Evolutionary conservation across 768 basidiomycete genomes (phyloP), one percentile per base, ranked within the genome.

Genomic region (Naganishia vishniacii): DNA sequence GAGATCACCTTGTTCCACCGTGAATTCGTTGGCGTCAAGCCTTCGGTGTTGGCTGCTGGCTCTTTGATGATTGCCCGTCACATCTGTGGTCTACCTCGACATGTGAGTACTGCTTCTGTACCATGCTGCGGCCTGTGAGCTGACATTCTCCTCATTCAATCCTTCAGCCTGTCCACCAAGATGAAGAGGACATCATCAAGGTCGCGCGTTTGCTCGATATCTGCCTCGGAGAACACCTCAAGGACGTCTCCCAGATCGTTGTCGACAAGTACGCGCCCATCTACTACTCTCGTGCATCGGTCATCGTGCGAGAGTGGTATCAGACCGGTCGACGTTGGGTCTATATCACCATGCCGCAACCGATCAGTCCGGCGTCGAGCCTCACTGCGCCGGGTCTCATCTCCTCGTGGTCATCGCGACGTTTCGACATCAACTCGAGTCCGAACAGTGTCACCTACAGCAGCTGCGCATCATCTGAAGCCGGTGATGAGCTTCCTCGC

Each of bases 1-100:
- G 95, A 99, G 79, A 91, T 97, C 73, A 97, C 95, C 31, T 84
- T 99, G 58, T 98, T 97, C 81, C 88, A 97, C 78, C 86, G 91
- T 64, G 95, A 98, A 75, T 98, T 93, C 78, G 82, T 95, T 78
- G 85, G 85, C 72, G 88, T 85, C 75, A 80, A 85, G 8, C 86
- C 94, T 1, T 93, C 89, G 0, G 83, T 88, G 44, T 87, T 97
- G 73, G 94, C 95, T 34, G 79, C 85, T n/a, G 95, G 88, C 53
- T 84, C 92, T 23, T 81, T 98, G 69, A 87, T 89, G 5, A 83
- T 98, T 48, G 89, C 95, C 4, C 85, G 92, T 56, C 89, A 84
- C 80, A 83, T 97, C 51, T 90, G 91, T 70, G 87, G 86, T 67
- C 88, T 88, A 77, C 77, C 84, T 40, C 85, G 89, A 59, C 84